Evolutionary conservation across 1,284 basidiomycete genomes (phyloP), one percentile per base, ranked within the genome.

Genomic region (Athelia sp.): DNA sequence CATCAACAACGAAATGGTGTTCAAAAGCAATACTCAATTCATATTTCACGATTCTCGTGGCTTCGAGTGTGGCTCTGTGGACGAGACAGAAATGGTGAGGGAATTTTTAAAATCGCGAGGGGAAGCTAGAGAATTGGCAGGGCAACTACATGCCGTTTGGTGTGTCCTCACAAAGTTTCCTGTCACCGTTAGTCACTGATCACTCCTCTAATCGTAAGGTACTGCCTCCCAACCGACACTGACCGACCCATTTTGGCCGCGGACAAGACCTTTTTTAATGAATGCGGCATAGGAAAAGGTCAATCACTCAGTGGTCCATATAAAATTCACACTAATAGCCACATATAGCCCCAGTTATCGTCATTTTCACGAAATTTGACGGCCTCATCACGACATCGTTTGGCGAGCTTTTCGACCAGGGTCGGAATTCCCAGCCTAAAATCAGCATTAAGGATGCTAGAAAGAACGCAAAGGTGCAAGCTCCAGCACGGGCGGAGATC

Each of bases 321-420:
- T 6, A 35, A 14, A 29, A 40, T 44, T n/a, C 23, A 34, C 47
- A 22, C 32, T 11, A n/a, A n/a, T n/a, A n/a, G n/a, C n/a, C 10
- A 34, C 46, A 9, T 43, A 38, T 38, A 63, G 62, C 59, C 9
- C 62, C 62, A 11, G 55, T 63, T 13, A 54, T 65, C 35, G 54
- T 52, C 3, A 50, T 65, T 38, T 64, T 64, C 53, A 65, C 61
- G 3, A 64, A 64, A 50, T 60, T 60, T 43, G 62, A 62, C 42
- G 53, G 52, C 32, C 49, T 58, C 3, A 43, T 59, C 31, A 47
- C 45, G 26, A 43, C 53, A 45, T 52, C 56, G 15, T 55, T 43
- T 24, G 43, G 14, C 34, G 19, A 36, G 15, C 49, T 54, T 47
- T 22, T 32, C n/a, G 49, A 55, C 17, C 43, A 50, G 11, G n/a